Base-by-base conservation (phyloP, 2,329 filamentous ascomycete genomes). In the Chrysoporthe deuterocubensis region DNA sequence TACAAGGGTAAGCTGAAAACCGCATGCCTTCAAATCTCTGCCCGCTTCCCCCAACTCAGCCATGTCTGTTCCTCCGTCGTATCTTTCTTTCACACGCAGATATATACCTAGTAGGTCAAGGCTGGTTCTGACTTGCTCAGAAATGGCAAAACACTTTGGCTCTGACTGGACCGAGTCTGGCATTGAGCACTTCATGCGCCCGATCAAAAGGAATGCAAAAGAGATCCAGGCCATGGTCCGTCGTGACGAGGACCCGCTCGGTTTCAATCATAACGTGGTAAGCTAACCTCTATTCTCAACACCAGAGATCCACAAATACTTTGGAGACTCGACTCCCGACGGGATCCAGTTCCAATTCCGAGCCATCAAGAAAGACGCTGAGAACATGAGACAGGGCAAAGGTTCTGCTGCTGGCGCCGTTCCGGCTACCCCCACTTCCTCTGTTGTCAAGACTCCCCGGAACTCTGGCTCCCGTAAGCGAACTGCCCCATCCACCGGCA, bases 261-360 rank as follows among this genome's bases (percentile, higher is more conserved):
- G 82, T 67, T 75, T 86, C 70, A 69, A 75, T 46, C 72, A 72
- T 14, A 63, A 66, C 42, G 32, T 37, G 67, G 71, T 68, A 65
- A 68, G 65, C 69, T 70, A 62, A 60, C 62, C 59, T 34, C 50
- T 67, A 68, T 67, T 59, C 65, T 43, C 14, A 26, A 61, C 56
- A 13, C 62, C 69, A 89, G 87, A 87, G 56, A 88, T 89, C 62
- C 83, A 85, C 69, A 85, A 83, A 69, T 84, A 85, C 76, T 89
- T 87, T 71, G 87, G 87, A 37, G 85, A 87, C 67, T 87, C 84
- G 3, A 90, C 87, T 0, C 74, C 80, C 0, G 82, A 82, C 26
- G 87, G 87, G 9, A 82, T 89, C n/a, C 82, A 84, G 71, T 90
- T 87, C 74, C 87, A 89, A 72, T 88, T 90, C 73, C 83, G 87